Conservation (phyloP, 106 monocot species). For the Dactylorhiza incarnata region DNA sequence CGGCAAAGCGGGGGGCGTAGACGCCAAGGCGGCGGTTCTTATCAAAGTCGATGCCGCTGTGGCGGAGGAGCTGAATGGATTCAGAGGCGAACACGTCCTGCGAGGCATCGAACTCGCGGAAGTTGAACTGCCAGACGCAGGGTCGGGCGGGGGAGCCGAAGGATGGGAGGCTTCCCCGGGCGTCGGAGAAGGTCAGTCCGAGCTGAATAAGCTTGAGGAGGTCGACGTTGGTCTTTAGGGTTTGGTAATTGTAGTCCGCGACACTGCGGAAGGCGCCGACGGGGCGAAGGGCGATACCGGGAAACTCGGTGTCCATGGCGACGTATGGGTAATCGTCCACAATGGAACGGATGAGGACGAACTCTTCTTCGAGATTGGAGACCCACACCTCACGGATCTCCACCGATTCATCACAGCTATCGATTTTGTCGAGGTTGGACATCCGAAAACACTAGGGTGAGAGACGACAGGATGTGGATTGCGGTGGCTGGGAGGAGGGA, state of each 20-base stretch:
- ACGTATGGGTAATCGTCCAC: constrained; percentile 12
- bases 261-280: constrained; percentile 8
- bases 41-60: constrained; percentile 13
- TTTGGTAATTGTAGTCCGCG: constrained; percentile 10
- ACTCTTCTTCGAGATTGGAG: constrained; percentile 9
- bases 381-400: constrained; percentile 16
- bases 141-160: constrained; percentile 4
- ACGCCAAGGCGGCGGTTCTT: constrained; percentile 7
- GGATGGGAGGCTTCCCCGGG: not conserved
- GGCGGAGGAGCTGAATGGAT: constrained; percentile 12
- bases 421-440: not conserved
- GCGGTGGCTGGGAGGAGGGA: not conserved
- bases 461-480: not conserved
- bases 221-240: constrained; percentile 15
- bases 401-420: not conserved
- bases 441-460: not conserved
- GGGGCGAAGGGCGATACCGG: constrained; percentile 4
- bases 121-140: constrained; percentile 19
- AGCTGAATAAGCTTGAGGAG: constrained; percentile 18
- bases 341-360: constrained; percentile 13
- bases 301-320: constrained; percentile 18
- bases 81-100: constrained; percentile 10
- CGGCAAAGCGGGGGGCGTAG: constrained; percentile 7
- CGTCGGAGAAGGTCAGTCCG: constrained; percentile 15
- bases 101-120: constrained; percentile 13